Evolutionary conservation across 768 basidiomycete species (phyloP).

Genomic region (Galerina sulciceps): DNA sequence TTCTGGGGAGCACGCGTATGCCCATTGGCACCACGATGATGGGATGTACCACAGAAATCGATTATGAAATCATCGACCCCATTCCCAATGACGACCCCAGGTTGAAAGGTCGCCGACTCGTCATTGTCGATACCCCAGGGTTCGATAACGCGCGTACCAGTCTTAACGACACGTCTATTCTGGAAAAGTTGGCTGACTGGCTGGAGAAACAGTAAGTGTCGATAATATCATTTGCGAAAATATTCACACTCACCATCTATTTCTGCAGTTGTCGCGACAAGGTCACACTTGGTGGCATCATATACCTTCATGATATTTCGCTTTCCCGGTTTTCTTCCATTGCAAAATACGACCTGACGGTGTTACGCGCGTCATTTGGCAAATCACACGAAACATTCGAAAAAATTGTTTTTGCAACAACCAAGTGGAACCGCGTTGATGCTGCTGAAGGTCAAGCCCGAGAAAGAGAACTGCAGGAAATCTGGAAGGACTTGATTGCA

Average conservation of each 20-base stretch:
- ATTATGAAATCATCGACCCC: neutral
- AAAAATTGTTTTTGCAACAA: neutral
- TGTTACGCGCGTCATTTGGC: neutral
- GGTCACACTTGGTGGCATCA: neutral
- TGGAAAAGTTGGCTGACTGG: neutral
- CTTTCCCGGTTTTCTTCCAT: neutral
- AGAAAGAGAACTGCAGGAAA: neutral
- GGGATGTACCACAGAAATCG: neutral
- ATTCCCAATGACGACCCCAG: neutral
- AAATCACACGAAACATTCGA: neutral
- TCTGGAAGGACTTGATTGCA: neutral
- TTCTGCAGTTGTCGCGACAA: neutral
- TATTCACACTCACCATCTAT: too few relatives aligned
- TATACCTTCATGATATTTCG: neutral
- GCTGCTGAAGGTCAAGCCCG: neutral
- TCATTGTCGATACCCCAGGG: conserved; percentile 6
- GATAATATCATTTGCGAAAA: neutral
- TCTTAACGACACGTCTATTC: neutral
- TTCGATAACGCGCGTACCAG: neutral
- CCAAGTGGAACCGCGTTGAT: neutral
- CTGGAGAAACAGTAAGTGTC: neutral
- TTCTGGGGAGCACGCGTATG: neutral
- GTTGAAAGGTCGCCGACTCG: neutral
- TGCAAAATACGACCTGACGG: neutral
- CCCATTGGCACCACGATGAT: neutral